Evolutionary conservation across 1,284 basidiomycete genomes (phyloP), one percentile per base, ranked within the genome.

Genomic region (Ustilago loliicola): DNA sequence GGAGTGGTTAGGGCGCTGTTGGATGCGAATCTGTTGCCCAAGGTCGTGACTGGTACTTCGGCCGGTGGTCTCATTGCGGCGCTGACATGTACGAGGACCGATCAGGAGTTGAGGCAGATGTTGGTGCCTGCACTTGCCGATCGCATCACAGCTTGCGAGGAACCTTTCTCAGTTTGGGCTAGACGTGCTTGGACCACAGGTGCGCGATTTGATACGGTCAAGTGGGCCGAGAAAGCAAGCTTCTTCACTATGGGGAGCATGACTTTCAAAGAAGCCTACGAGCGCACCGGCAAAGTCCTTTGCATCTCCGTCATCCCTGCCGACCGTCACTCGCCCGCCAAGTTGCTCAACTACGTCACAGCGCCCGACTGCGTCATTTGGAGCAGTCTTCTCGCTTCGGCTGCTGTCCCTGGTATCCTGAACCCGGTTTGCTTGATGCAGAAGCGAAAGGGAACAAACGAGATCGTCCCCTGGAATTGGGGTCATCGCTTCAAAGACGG

Each of bases 291-390:
- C 27, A 66, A 94, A 84, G 69, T 95, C 40, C 89, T 99, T 38
- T 99, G 98, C 86, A 92, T 99, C 51, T 96, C 94, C 17, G 97
- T 99, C 48, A 93, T 98, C 52, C 96, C 95, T 6, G 92, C 93
- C 32, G 95, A 96, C 85, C 90, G 93, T n/a, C 94, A 98, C 87
- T 87, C 86, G 15, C 96, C 96, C 2, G 98, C 95, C 2, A 98
- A 97, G 87, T 88, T 98, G 9, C 89, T 99, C 42, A 98, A 99
- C 87, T 95, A 98, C 85, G 90, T 98, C 65, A 98, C 96, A 13
- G 94, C 95, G 10, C 96, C 96, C 0, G 93, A 98, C 87, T 91
- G 90, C 79, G 87, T 91, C 61, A 90, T 91, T 70, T 90, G 89
- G 89, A 88, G 87, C 17, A 88, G 89, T 52, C 66, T 86, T 36